Percentiles rank a stretch among this genome's conserved stretches.
Conservation (phyloP, 352 stramenopile genomes). For the Globisporangium parvum region DNA sequence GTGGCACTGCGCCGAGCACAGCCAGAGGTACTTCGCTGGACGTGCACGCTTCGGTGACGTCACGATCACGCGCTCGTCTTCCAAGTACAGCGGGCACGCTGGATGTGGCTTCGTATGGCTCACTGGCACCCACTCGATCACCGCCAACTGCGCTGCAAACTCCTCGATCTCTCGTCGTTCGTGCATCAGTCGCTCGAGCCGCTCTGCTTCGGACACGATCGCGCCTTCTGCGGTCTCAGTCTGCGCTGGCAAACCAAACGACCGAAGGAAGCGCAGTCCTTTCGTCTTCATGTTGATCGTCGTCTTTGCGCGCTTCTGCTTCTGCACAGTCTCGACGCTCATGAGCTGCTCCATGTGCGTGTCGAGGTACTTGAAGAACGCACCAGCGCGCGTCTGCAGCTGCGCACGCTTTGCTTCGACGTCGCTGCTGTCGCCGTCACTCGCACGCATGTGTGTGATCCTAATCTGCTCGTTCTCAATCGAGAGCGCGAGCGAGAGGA, state of each 20-base stretch:
- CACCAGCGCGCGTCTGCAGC: slow-evolving; percentile 30
- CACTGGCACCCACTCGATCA: slow-evolving; percentile 60
- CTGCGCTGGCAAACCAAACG: slow-evolving; percentile 21
- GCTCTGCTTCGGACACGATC: slow-evolving; percentile 13
- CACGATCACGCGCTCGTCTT: slow-evolving; percentile 32
- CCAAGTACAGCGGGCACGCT: slow-evolving; percentile 30
- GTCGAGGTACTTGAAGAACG: slow-evolving; percentile 70
- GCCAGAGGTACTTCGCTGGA: slow-evolving; percentile 35
- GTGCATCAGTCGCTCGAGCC: slow-evolving; percentile 26
- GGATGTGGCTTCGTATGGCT: slow-evolving; percentile 27
- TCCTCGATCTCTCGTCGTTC: slow-evolving; percentile 51
- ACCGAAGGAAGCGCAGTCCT: slow-evolving; percentile 47
- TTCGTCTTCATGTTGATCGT: slow-evolving; percentile 35
- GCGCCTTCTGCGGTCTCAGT: slow-evolving; percentile 10
- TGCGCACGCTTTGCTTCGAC: slow-evolving; percentile 12
- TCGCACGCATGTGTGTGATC: slow-evolving; percentile 11
- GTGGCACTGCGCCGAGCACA: slow-evolving; percentile 63
- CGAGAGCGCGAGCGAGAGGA: slow-evolving; percentile 53
- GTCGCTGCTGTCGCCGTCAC: slow-evolving; percentile 13
- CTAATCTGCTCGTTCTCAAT: slow-evolving; percentile 47
- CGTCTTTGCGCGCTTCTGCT: slow-evolving; percentile 22
- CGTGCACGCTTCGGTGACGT: slow-evolving; percentile 33
- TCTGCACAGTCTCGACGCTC: slow-evolving; percentile 18
- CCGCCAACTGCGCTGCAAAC: slow-evolving; percentile 47
- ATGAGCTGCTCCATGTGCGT: slow-evolving; percentile 47